Conservation (phyloP, 495 filamentous ascomycete genomes). For the Wilcoxina mikolae region DNA sequence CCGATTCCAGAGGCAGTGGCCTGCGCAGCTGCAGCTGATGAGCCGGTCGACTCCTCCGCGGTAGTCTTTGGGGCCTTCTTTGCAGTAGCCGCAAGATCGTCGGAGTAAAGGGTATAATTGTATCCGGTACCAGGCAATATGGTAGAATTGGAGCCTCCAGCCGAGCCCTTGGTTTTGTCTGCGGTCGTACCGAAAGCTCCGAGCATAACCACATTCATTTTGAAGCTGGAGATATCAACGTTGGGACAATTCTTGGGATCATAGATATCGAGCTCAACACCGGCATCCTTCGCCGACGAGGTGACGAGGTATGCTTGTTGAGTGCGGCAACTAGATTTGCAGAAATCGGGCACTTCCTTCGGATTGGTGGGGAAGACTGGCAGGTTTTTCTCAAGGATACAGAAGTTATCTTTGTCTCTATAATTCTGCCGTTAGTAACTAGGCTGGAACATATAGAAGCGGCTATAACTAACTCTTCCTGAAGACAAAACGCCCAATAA, state of each 20-base stretch:
- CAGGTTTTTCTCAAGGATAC: slow-evolving; percentile 2
- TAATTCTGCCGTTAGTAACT: not conserved
- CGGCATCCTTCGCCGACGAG: slow-evolving; percentile 39
- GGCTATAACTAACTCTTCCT: slow-evolving; percentile 10
- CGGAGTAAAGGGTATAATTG: not conserved
- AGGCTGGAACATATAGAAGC: not conserved
- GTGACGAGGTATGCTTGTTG: slow-evolving; percentile 26
- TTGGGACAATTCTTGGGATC: slow-evolving; percentile 34
- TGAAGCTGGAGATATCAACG: slow-evolving; percentile 10
- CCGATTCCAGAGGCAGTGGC: not conserved
- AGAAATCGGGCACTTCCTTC: slow-evolving; percentile 7
- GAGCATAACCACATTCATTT: slow-evolving; percentile 10
- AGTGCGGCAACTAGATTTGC: slow-evolving; percentile 9
- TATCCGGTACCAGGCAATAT: not conserved
- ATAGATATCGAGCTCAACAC: slow-evolving; percentile 33
- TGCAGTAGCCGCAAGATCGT: not conserved
- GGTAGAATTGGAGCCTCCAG: not conserved
- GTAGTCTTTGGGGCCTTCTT: not conserved
- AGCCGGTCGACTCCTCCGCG: not conserved
- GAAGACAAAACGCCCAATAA: slow-evolving; percentile 16
- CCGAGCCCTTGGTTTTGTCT: not conserved
- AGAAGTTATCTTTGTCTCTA: slow-evolving; percentile 5
- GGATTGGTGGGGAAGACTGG: slow-evolving; percentile 8
- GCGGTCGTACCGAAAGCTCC: slow-evolving; percentile 7
- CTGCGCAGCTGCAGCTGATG: not conserved